Evolutionary conservation across 176 grass and related monocot species (phyloP), one percentile per base, ranked within the genome.

Genomic region (Zoysia japonica): DNA sequence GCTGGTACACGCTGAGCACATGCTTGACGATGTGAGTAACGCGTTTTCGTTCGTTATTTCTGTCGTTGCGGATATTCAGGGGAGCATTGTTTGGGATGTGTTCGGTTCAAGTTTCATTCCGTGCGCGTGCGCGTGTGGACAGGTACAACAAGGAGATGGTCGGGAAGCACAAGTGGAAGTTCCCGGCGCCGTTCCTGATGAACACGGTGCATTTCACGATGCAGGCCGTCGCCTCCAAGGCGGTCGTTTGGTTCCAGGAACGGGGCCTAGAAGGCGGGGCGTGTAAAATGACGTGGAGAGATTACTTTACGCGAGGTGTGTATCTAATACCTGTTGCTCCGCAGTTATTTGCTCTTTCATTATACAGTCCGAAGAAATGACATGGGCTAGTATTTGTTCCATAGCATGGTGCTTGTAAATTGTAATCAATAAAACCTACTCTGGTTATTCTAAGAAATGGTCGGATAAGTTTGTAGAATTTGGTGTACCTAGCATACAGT

Each of bases 61-160:
- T 71, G 50, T 35, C 6, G 2, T 19, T 19, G 37, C 80, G 57
- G 68, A 71, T 68, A 67, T 47, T 68, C 5, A 36, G 53, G 75
- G 71, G 3, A 56, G 67, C 40, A 69, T 44, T 50, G 69, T 82
- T 48, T 44, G 67, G 65, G 71, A 81, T 49, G 40, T 49, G 50
- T 88, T 80, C 74, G 73, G 72, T 71, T 70, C 77, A 47, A 15
- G 36, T 79, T 65, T 71, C 61, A 72, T 67, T 56, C 53, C 66
- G 19, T 64, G 57, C 52, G 70, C 72, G 50, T 76, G 77, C 69
- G 49, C 76, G 13, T 76, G 77, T 85, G 83, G 65, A 77, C 81
- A 99, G 96, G 89, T 99, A 99, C 75, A 99, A 99, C 87, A 99
- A 99, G 51, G 93, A 90, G 74, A 95, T 99, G 90, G 68, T 99